phyloP scores from a whole-genome alignment of 2,329 filamentous ascomycete species.

The Fusarium protoensiforme region DNA sequence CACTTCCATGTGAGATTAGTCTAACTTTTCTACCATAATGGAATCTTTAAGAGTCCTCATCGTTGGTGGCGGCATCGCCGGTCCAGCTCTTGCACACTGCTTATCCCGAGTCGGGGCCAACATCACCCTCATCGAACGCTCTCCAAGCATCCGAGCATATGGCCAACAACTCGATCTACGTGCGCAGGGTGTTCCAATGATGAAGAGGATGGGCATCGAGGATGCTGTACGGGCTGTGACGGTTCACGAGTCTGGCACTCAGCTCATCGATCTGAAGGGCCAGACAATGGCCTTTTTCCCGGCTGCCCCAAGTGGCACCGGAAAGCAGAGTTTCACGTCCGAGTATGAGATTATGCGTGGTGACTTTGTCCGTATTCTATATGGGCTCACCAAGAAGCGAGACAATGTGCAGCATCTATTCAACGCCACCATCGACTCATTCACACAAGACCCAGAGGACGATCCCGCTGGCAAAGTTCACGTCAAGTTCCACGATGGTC shows the following conservation, averaged over 20 bases:
- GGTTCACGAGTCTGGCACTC: background rate
- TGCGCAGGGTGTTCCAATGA: background rate
- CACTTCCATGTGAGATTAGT: background rate
- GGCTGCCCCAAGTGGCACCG: background rate
- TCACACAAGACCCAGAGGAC: background rate
- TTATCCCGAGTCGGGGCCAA: conserved; percentile 20
- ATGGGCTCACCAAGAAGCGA: background rate
- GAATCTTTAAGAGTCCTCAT: conserved; percentile 18
- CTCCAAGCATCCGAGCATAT: background rate
- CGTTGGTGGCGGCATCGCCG: conserved; percentile 29
- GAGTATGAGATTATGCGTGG: conserved; percentile 1
- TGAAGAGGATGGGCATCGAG: conserved; percentile 29
- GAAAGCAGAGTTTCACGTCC: background rate
- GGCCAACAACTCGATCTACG: conserved; percentile 17
- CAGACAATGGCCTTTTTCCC: background rate
- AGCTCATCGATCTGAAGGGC: background rate
- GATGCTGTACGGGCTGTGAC: background rate
- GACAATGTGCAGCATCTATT: background rate
- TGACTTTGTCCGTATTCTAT: background rate
- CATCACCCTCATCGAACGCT: conserved; percentile 21
- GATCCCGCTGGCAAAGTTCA: background rate
- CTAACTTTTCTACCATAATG: background rate
- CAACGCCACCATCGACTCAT: background rate
- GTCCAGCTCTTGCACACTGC: conserved; percentile 29
- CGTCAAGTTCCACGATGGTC: background rate